Evolutionary conservation across 192 early-diverging fungal species (phyloP), one percentile per base, ranked within the genome.

Genomic region (Mortierella hygrophila): DNA sequence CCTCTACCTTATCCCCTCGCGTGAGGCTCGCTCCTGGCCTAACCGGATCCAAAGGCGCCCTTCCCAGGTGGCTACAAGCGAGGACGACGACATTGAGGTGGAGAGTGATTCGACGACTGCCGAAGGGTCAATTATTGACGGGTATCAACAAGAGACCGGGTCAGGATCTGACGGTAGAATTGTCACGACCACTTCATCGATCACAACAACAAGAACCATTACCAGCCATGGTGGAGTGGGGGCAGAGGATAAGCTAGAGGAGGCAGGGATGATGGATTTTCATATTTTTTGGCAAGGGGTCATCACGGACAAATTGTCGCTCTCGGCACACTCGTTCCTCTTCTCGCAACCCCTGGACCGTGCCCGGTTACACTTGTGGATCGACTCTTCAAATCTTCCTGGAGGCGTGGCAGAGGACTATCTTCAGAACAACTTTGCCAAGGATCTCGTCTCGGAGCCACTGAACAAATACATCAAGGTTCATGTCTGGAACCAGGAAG

Each of bases 251-350:
- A 29, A 65, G 10, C 11, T 65, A 11, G 60, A 65, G 11, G 60
- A 65, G 11, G 60, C 60, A 35, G 29, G 52, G 10, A 35, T 35
- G 57, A 88, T 84, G 82, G 55, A 84, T 23, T 88, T 84, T 40
- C 88, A 88, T 72, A 68, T 88, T 32, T 88, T 81, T 81, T 88
- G 88, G 88, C 75, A 76, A 26, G 88, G 88, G 0, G 69, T 55
- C 13, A 81, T 88, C 47, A 88, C 42, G 6, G 88, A 88, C 77
- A 88, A 88, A 7, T 40, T 88, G 3, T 76, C 70, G 0, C 47
- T 88, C 5, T 81, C 68, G 26, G 76, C 80, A 4, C 76, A 78
- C 37, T 72, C 88, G 3, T 84, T 88, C 57, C 46, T 88, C 16
- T 88, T 81, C 49, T 81, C 88, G 8, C 88, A 88, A 52, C 88